Evolutionary conservation across 2,329 filamentous ascomycete genomes (phyloP).

Genomic region (Trichoderma sp.): DNA sequence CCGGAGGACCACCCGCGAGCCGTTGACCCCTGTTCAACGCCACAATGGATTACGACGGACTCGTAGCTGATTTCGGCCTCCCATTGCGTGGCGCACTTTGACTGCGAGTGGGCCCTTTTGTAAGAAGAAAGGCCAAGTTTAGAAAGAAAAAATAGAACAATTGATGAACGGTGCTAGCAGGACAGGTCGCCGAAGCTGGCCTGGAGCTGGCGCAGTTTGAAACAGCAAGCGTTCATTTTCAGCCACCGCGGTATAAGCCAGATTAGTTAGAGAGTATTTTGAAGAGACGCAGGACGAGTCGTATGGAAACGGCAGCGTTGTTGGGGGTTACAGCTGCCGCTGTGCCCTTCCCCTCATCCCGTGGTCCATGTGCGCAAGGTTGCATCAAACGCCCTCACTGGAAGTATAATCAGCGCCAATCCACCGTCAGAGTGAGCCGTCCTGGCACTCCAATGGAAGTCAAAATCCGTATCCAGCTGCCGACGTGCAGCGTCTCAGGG

Average conservation of each 20-base stretch:
- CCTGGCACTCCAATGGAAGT: slow-evolving; percentile 12
- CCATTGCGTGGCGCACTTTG: slow-evolving; percentile 23
- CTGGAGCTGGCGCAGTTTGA: slow-evolving; percentile 1
- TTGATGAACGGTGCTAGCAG: not conserved
- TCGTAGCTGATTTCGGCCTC: slow-evolving; percentile 5
- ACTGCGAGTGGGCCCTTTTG: slow-evolving; percentile 2
- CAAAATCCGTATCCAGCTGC: not conserved
- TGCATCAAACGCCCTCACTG: slow-evolving; percentile 3
- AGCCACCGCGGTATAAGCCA: slow-evolving; percentile 4
- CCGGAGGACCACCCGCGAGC: slow-evolving; percentile 15
- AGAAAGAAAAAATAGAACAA: not conserved
- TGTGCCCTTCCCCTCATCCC: slow-evolving; percentile 15
- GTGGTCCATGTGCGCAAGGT: not conserved
- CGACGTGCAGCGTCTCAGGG: not conserved
- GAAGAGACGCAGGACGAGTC: not conserved
- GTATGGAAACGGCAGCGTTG: slow-evolving; percentile 2
- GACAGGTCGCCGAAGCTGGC: slow-evolving; percentile 4
- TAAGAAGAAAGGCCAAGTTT: not conserved
- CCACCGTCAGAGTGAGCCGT: not conserved
- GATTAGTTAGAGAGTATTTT: not conserved
- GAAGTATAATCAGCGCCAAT: slow-evolving; percentile 13
- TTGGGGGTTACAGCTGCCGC: slow-evolving; percentile 18
- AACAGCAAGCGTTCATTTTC: slow-evolving; percentile 14
- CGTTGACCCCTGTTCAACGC: slow-evolving; percentile 17
- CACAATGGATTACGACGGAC: slow-evolving; percentile 27